These are phyloP conservation scores for Sporisorium exsertum DNA, from an alignment of 1,284 basidiomycete genomes.

Conservation along the genomic window DNA sequence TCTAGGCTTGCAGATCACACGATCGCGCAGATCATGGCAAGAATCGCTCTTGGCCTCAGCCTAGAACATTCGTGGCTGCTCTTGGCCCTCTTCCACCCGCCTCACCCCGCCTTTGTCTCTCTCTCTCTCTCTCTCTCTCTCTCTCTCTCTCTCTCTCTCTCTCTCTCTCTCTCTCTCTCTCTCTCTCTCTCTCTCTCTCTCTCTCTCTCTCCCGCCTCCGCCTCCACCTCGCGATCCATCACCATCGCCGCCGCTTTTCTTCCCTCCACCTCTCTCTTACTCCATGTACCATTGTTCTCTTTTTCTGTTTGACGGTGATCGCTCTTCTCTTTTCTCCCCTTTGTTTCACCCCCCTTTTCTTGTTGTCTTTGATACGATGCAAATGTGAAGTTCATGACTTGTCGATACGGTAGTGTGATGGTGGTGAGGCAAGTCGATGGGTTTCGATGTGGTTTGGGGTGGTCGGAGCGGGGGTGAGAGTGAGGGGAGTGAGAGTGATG, in stretches of 20 bases:
- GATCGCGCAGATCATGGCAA: too few relatives aligned
- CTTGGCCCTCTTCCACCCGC: too few relatives aligned
- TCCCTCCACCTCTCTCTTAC: neutral
- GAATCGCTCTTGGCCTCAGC: neutral
- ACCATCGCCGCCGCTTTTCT: neutral
- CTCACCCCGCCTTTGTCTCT: too few relatives aligned
- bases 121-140: too few relatives aligned
- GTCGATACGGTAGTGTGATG: neutral
- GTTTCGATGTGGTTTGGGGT: too few relatives aligned
- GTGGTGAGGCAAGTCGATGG: too few relatives aligned
- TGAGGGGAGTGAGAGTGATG: too few relatives aligned
- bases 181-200: too few relatives aligned
- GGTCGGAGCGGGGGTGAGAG: too few relatives aligned
- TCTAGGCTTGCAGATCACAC: neutral
- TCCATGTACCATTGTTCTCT: neutral
- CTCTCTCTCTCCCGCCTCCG: neutral
- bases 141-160: neutral
- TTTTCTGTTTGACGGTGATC: neutral
- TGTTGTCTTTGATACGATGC: slow-evolving; percentile 12
- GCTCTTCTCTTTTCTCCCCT: neutral
- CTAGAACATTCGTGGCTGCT: too few relatives aligned
- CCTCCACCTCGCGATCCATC: neutral
- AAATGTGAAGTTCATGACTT: slow-evolving; percentile 9
- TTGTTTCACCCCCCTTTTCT: neutral
- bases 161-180: neutral